A percentile compares a stretch with the other conserved stretches of the same genome.
These are phyloP conservation scores for Spathaspora sp. DNA, from an alignment of 1,139 yeast genomes.

Conservation along the genomic window DNA sequence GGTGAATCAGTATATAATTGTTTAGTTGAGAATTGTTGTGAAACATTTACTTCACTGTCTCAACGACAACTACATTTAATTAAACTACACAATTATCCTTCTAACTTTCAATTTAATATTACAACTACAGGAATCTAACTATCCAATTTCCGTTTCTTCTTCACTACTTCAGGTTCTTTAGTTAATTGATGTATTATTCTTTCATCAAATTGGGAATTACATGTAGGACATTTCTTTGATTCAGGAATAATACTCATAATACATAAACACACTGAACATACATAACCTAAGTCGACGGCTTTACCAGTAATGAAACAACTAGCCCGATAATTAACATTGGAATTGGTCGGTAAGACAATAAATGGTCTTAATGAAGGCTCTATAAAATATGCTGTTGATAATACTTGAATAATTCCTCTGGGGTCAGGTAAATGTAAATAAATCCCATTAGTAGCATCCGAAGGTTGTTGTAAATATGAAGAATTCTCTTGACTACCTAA, in stretches of 20 bases:
- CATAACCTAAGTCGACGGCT: slow-evolving; percentile 90
- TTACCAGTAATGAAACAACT: slow-evolving; percentile 89
- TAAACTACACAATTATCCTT: slow-evolving; percentile 50
- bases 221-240: slow-evolving; percentile 56
- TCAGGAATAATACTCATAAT: slow-evolving; percentile 64
- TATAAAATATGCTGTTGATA: slow-evolving; percentile 66
- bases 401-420: slow-evolving; percentile 69
- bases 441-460: slow-evolving; percentile 92
- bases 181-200: slow-evolving; percentile 38
- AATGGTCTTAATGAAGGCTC: slow-evolving; percentile 80
- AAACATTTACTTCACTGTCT: slow-evolving; percentile 28
- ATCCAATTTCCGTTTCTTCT: slow-evolving; percentile 36
- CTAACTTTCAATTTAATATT: slow-evolving; percentile 37
- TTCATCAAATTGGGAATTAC: slow-evolving; percentile 53
- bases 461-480: slow-evolving; percentile 90
- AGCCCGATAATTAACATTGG: slow-evolving; percentile 89
- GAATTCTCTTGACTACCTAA: slow-evolving; percentile 61
- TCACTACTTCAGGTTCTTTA: slow-evolving; percentile 53
- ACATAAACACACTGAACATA: slow-evolving; percentile 93
- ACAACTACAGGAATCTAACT: slow-evolving; percentile 26
- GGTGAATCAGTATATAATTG: slow-evolving; percentile 45
- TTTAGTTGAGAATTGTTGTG: slow-evolving; percentile 35
- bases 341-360: slow-evolving; percentile 78
- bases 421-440: slow-evolving; percentile 77
- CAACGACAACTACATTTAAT: slow-evolving; percentile 49